Base-by-base conservation (phyloP, 441 rosid genomes). In the Brassica hybrid region DNA sequence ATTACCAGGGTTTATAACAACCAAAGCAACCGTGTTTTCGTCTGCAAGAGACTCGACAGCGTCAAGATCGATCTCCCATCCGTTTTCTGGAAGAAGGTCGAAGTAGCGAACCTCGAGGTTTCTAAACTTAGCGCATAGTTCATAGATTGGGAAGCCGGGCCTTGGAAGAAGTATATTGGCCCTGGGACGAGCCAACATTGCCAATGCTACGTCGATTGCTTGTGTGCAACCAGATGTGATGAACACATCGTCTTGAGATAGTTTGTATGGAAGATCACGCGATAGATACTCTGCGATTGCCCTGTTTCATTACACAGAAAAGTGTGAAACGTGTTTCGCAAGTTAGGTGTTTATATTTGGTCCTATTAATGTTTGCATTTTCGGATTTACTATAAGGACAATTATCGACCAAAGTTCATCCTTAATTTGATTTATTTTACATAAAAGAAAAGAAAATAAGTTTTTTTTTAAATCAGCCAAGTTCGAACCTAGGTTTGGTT, bases 191-290 rank as follows among this genome's bases (percentile, higher is more conserved):
- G 93, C 88, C 19, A 94, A 86, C 94, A 91, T 88, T 1, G 93
- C 81, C 67, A 94, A 69, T 12, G 97, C 93, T 27, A 91, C 97
- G 77, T 92, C 98, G 14, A 94, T 94, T 0, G 97, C 97, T 83
- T 94, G 97, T 0, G 97, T 91, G 90, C 97, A 92, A 32, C 97
- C 97, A 0, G 94, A 92, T n/a, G 97, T 94, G 25, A 92, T 50
- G 65, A 92, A 94, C 14, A 92, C 96, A 75, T 94, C 98, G 43
- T 92, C 93, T 0, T 84, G 60, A 60, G 93, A 84, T 63, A 94
- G 80, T 74, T 92, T 77, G 86, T 90, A 92, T 5, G 97, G 97
- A 75, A 94, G 92, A 83, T 92, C 92, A 7, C 76, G 77, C 3
- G 97, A 90, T 68, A 94, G 83, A 84, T 91, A 90, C 58, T 89